Percentiles rank a stretch among this genome's conserved stretches.
phyloP scores from a whole-genome alignment of 2,329 filamentous ascomycete species.

The Akanthomyces lecanii region DNA sequence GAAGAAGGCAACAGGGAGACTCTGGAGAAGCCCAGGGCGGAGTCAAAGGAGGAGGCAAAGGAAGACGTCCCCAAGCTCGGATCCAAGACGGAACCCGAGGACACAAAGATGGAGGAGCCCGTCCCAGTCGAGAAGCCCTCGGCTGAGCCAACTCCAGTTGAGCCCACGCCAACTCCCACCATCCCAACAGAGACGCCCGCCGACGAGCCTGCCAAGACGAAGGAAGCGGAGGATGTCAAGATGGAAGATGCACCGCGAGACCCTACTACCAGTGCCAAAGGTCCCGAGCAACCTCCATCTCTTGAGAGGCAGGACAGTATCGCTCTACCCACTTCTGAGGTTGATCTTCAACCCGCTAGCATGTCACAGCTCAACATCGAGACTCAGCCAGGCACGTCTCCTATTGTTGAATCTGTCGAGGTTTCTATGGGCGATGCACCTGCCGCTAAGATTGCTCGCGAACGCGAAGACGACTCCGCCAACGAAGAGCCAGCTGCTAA shows the following conservation, averaged over 20 bases:
- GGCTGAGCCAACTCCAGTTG: background rate
- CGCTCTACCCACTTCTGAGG: conserved; percentile 29
- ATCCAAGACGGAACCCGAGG: background rate
- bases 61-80: background rate
- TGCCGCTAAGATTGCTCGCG: conserved; percentile 62
- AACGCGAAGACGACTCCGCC: conserved; percentile 69
- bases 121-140: background rate
- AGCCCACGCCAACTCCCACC: background rate
- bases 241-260: conserved; percentile 16
- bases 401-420: conserved; percentile 34
- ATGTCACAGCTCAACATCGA: conserved; percentile 39
- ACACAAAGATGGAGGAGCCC: background rate
- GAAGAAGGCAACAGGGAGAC: background rate
- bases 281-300: background rate
- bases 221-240: conserved; percentile 6
- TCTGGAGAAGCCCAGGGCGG: background rate
- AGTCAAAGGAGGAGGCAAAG: background rate
- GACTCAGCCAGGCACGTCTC: conserved; percentile 28
- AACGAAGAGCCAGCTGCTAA: conserved; percentile 66
- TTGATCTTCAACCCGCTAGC: conserved; percentile 33
- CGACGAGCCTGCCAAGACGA: background rate
- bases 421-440: conserved; percentile 53
- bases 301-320: conserved; percentile 16
- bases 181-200: background rate
- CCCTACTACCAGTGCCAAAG: background rate